Evolutionary conservation across 73 alveolate species (phyloP).

Genomic region (Paramecium tetraurelia): DNA sequence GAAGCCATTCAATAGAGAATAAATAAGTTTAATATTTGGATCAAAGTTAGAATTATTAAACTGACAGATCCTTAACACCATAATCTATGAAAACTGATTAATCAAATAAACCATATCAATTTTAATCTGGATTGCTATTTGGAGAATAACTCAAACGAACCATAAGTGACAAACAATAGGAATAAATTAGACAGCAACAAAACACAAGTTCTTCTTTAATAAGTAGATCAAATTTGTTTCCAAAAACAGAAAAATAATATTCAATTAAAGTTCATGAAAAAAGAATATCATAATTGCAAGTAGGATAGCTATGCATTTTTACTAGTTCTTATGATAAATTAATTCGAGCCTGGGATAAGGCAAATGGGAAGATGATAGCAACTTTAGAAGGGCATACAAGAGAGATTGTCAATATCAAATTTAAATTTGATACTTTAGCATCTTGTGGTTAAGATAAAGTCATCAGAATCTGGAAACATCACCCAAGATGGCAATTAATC

Average conservation of each 20-base stretch:
- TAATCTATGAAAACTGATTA: neutral
- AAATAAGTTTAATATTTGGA: neutral
- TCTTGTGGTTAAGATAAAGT: slow-evolving; percentile 11
- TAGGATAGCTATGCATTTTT: neutral
- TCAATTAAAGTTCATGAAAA: neutral
- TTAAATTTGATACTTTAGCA: neutral
- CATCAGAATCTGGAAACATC: slow-evolving; percentile 24
- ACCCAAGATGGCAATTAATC: slow-evolving; percentile 30
- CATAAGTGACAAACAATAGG: neutral
- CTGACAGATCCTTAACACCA: neutral
- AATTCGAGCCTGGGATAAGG: slow-evolving; percentile 20
- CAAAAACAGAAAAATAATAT: neutral
- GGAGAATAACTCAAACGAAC: neutral
- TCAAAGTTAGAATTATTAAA: neutral
- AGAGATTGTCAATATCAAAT: neutral
- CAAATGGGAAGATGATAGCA: neutral
- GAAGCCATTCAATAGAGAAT: neutral
- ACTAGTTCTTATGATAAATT: slow-evolving; percentile 24
- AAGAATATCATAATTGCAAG: neutral
- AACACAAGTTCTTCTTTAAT: neutral
- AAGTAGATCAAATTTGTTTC: neutral
- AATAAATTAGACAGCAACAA: neutral
- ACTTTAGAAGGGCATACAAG: slow-evolving; percentile 44
- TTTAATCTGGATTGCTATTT: neutral
- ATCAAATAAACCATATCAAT: neutral